phyloP scores from a whole-genome alignment of 345 rosid genomes.

The Boechera stricta region DNA sequence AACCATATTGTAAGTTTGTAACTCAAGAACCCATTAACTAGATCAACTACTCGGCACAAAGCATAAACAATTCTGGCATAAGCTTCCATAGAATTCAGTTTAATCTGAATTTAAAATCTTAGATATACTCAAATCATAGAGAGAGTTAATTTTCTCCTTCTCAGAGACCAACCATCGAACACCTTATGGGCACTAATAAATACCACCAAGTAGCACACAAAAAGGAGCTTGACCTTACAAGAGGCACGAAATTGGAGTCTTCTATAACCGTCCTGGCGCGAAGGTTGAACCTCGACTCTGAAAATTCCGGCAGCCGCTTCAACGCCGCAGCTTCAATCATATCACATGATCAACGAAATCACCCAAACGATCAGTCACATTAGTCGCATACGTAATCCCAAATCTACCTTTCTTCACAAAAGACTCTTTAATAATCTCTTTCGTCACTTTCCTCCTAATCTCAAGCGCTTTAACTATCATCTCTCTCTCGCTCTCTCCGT shows the following conservation, averaged over 20 bases:
- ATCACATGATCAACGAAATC: slow-evolving; percentile 70
- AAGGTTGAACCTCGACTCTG: slow-evolving; percentile 55
- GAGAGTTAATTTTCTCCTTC: not conserved
- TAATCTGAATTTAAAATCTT: too few species aligned
- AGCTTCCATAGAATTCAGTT: not conserved
- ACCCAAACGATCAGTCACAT: slow-evolving; percentile 59
- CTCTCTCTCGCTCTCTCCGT: slow-evolving; percentile 56
- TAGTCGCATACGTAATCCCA: slow-evolving; percentile 81
- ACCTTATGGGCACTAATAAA: slow-evolving; percentile 33
- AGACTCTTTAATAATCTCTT: slow-evolving; percentile 69
- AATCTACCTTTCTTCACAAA: slow-evolving; percentile 80
- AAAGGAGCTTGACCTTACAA: slow-evolving; percentile 61
- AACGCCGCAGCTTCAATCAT: slow-evolving; percentile 82
- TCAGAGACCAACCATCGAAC: slow-evolving; percentile 30
- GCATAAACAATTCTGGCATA: slow-evolving; percentile 3
- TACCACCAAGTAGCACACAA: not conserved
- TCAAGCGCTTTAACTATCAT: slow-evolving; percentile 74
- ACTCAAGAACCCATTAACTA: not conserved
- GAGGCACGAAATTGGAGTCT: slow-evolving; percentile 69
- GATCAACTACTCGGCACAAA: not conserved
- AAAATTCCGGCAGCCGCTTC: slow-evolving; percentile 65
- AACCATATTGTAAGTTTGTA: not conserved
- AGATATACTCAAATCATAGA: not conserved
- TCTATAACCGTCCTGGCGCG: slow-evolving; percentile 67
- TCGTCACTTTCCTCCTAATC: slow-evolving; percentile 74